These are phyloP conservation scores for Eucalyptus marginata DNA, from an alignment of 345 rosid species.

Conservation along the genomic window DNA sequence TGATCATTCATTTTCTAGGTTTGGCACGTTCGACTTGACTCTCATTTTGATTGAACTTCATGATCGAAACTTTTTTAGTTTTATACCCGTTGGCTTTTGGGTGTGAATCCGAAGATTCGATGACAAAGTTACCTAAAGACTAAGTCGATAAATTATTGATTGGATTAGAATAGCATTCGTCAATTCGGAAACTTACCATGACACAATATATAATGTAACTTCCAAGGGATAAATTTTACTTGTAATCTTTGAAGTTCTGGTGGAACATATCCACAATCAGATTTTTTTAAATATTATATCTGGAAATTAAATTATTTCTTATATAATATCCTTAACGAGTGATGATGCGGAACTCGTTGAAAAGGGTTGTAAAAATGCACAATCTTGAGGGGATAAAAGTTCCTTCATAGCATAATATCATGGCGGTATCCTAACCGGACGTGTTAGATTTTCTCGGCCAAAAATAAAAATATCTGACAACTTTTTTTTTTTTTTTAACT, in stretches of 20 bases:
- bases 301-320: neutral
- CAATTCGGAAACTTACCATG: too few relatives aligned
- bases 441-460: too few relatives aligned
- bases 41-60: neutral
- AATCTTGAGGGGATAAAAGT: neutral
- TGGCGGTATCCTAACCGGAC: too few relatives aligned
- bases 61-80: neutral
- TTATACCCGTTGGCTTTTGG: rapidly evolving
- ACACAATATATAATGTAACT: neutral
- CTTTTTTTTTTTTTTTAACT: too few relatives aligned
- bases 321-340: neutral
- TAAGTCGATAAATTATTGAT: too few relatives aligned
- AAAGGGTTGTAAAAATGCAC: neutral
- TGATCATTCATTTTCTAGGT: neutral
- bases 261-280: rapidly evolving
- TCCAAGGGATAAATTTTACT: neutral
- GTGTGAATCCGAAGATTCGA: rapidly evolving
- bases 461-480: too few relatives aligned
- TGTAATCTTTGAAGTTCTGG: too few relatives aligned
- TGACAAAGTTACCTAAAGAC: too few relatives aligned
- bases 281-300: too few relatives aligned
- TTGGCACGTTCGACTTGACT: neutral
- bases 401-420: neutral
- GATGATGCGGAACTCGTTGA: neutral
- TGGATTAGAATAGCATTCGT: neutral